Evolutionary conservation across 306 rosid genomes (phyloP), one percentile per base, ranked within the genome.

Genomic region (Carpinus fangiana): DNA sequence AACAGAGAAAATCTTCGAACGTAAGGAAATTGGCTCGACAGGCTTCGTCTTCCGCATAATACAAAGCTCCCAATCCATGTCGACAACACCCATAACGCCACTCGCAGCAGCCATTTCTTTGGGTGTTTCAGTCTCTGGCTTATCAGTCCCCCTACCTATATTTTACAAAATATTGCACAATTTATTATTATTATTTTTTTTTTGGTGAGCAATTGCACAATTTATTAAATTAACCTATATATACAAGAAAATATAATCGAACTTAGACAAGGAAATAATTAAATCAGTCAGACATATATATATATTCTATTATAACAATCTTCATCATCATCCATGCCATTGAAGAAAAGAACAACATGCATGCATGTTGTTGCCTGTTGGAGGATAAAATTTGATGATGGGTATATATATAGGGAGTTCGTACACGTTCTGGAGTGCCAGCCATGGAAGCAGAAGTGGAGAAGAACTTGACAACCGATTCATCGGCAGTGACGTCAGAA

Each of bases 61-160:
- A 88, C n/a, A 0, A 85, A 12, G 43, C 91, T 81, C 10, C 97
- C 97, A 60, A 77, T 43, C 92, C 90, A 89, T 4, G 93, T 93
- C 0, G 97, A 93, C 31, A 90, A 14, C 3, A 83, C 0, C 89
- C 93, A 81, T 17, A 93, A 21, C 45, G 59, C 67, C 41, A 88
- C 2, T 69, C 86, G 64, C n/a, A 87, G 13, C 71, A 87, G 11
- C 86, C 86, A 36, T 34, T 80, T 81, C 75, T 53, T 77, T 16
- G 97, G 97, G 43, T 93, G 97, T 11, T 70, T 64, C 84, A 93
- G 21, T 53, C 80, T 79, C 76, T 76, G 84, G 41, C 89, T 73
- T 57, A 90, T 78, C 78, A 86, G 0, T 4, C 85, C 84, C 2
- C 88, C 93, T 0, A 93, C 8, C 97, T 93, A 50, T 31, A 31